Base-by-base conservation (phyloP, 2,329 filamentous ascomycete species). In the Fusarium sp. region DNA sequence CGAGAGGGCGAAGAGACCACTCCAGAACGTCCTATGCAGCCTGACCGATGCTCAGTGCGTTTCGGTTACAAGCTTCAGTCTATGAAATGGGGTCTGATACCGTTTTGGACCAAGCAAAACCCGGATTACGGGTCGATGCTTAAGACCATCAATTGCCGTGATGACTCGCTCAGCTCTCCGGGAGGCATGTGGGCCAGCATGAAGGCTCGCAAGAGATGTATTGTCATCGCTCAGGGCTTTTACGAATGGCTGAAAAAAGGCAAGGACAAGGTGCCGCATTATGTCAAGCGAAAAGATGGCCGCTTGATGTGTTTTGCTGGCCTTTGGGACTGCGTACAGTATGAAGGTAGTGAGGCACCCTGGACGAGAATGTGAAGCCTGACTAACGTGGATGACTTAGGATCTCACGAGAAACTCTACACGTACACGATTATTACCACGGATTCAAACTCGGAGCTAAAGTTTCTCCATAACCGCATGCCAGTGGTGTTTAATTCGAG, bases 391-490 rank as follows among this genome's bases (percentile, higher is more conserved):
- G 29, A 15, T 17, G 10, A 8, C 3, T 14, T 25, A 69, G 66
- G 50, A 27, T 63, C 68, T 39, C 82, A 86, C 3, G 83, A 91
- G 61, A 91, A 89, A 73, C 77, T 87, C 6, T 97, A 94, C 73
- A 96, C 92, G 0, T 99, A 97, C 75, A 94, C 93, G 2, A 87
- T 99, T 72, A 94, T 98, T 73, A 99, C 95, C 1, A 98, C 94
- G 1, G 84, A 89, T 57, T 91, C 92, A 8, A 97, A 94, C 70
- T 81, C 88, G 61, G 90, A 94, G 72, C 81, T 98, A 44, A 87
- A 82, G 25, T 98, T 97, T 66, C 80, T 99, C 15, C 95, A 99
- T 72, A 90, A 96, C 70, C 88, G 95, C 14, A 99, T 99, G 95
- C 95, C 95, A 0, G 94, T 97, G 6, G 91, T 98, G 27, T 75